Percentiles rank a stretch among this genome's conserved stretches.
These are phyloP conservation scores for Xylaria telfairii DNA, from an alignment of 495 filamentous ascomycete species.

Conservation along the genomic window DNA sequence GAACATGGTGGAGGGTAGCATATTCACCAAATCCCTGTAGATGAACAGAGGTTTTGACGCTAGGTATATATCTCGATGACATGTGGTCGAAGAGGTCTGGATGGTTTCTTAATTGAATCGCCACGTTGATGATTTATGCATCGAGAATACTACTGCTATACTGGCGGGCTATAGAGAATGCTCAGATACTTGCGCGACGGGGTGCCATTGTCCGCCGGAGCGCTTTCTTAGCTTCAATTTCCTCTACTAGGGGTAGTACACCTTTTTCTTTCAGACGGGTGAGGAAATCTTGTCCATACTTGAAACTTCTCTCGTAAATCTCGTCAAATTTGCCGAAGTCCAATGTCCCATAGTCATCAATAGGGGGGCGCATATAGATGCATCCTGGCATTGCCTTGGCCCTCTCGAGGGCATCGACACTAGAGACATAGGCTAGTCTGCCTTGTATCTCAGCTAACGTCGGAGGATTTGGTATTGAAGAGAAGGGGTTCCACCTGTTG, in stretches of 20 bases:
- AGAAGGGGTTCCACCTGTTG: conserved; percentile 98
- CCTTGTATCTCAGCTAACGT: conserved; percentile 96
- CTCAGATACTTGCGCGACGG: conserved; percentile 84
- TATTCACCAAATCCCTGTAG: background rate
- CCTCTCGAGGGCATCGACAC: conserved; percentile 89
- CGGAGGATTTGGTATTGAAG: conserved; percentile 82
- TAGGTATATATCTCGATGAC: background rate
- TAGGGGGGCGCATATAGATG: conserved; percentile 92
- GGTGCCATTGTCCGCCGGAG: conserved; percentile 93
- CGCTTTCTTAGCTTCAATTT: conserved; percentile 87
- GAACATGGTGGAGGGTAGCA: background rate
- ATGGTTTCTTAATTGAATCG: background rate
- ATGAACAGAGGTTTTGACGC: background rate
- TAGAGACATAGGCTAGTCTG: conserved; percentile 89
- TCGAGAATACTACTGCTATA: background rate
- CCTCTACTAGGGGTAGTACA: conserved; percentile 67
- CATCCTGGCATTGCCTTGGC: conserved; percentile 89
- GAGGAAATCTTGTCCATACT: conserved; percentile 81
- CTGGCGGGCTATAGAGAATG: background rate
- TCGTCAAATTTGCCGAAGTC: conserved; percentile 98
- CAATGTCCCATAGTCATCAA: conserved; percentile 90
- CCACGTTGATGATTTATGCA: background rate
- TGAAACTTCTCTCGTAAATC: conserved; percentile 88
- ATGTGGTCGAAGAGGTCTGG: background rate
- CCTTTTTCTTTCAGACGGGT: conserved; percentile 76